phyloP scores from a whole-genome alignment of 768 basidiomycete genomes.

The Termitomyces sp. region DNA sequence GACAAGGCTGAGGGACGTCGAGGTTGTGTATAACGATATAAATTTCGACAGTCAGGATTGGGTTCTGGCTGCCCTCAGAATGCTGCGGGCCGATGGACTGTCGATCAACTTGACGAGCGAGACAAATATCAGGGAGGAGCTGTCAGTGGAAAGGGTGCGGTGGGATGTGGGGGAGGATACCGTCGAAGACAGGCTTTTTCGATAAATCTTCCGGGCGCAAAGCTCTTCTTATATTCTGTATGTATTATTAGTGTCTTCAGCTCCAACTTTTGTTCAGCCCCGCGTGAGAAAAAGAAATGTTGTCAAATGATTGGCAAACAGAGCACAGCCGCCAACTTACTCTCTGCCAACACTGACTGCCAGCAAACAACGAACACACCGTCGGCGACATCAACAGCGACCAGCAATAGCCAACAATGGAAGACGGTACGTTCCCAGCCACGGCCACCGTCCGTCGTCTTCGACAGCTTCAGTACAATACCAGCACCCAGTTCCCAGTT shows the following conservation, averaged over 20 bases:
- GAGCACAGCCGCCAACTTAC: not conserved
- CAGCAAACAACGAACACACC: slow-evolving; percentile 7
- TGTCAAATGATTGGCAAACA: slow-evolving; percentile 1
- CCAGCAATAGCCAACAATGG: slow-evolving; percentile 29
- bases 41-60: slow-evolving; percentile 23
- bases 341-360: slow-evolving; percentile 1
- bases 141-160: slow-evolving; percentile 14
- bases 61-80: slow-evolving; percentile 19
- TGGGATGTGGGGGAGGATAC: slow-evolving; percentile 23
- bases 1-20: slow-evolving; percentile 13
- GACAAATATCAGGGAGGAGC: slow-evolving; percentile 9
- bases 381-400: slow-evolving; percentile 5
- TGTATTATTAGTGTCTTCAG: not conserved
- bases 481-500: slow-evolving; percentile 19
- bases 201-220: not conserved
- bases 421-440: slow-evolving; percentile 79
- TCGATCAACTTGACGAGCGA: slow-evolving; percentile 13
- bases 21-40: slow-evolving; percentile 15
- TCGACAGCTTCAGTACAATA: slow-evolving; percentile 16
- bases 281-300: slow-evolving; percentile 5
- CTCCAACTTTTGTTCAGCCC: not conserved
- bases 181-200: slow-evolving; percentile 17
- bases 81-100: slow-evolving; percentile 18
- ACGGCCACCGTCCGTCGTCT: slow-evolving; percentile 53
- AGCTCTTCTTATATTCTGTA: not conserved